Percentiles rank a stretch among this genome's conserved stretches.
Conservation (phyloP, 1,284 basidiomycete genomes). For the Boletus semigastroideus region DNA sequence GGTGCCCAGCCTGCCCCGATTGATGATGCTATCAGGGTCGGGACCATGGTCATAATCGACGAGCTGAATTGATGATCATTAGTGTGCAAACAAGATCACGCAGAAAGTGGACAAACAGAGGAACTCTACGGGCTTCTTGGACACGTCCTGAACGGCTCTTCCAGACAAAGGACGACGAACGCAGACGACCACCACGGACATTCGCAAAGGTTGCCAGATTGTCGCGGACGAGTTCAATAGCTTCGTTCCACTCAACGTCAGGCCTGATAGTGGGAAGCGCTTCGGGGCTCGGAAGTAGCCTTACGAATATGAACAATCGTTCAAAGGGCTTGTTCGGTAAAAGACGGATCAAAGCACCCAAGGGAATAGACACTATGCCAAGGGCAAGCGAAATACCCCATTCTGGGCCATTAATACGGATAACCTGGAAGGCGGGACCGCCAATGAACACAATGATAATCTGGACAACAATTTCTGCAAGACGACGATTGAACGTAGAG, state of each 20-base stretch:
- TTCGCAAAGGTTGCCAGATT: constrained; percentile 81
- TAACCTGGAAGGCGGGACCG: constrained; percentile 91
- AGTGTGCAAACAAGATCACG: background rate
- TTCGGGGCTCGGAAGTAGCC: constrained; percentile 69
- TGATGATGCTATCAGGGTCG: constrained; percentile 80
- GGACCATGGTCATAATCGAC: constrained; percentile 84
- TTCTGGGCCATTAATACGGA: constrained; percentile 72
- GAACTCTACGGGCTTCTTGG: constrained; percentile 47
- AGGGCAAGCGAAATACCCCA: constrained; percentile 94
- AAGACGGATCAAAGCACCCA: constrained; percentile 81
- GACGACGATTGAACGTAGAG: background rate
- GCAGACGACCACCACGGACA: constrained; percentile 82
- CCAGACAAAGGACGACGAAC: constrained; percentile 79
- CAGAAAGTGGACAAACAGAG: constrained; percentile 33
- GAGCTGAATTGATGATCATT: constrained; percentile 40
- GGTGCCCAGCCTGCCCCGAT: constrained; percentile 81
- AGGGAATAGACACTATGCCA: constrained; percentile 84
- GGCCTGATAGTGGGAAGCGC: constrained; percentile 65
- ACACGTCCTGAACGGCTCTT: constrained; percentile 68
- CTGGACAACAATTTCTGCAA: constrained; percentile 81
- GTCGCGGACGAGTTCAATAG: constrained; percentile 78
- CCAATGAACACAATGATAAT: constrained; percentile 91
- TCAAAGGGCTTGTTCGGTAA: constrained; percentile 85
- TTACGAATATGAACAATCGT: constrained; percentile 61
- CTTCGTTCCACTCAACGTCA: constrained; percentile 71